These are phyloP conservation scores for Casuarina glauca DNA, from an alignment of 306 rosid species.

Conservation along the genomic window DNA sequence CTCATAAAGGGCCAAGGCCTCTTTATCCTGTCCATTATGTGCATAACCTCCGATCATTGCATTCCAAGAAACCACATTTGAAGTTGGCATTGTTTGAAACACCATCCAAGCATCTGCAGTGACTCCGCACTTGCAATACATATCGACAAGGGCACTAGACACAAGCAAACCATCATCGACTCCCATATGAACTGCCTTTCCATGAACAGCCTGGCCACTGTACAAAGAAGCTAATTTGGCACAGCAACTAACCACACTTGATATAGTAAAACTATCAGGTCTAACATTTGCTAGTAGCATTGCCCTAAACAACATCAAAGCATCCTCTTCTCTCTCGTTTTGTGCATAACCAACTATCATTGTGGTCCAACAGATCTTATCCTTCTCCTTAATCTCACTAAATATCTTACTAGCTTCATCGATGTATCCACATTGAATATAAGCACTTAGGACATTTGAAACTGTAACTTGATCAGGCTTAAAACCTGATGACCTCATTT, in stretches of 20 bases:
- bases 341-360: conserved; percentile 32
- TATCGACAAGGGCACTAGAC: conserved; percentile 32
- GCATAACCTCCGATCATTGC: conserved; percentile 39
- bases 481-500: conserved; percentile 18
- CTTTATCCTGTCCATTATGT: conserved; percentile 32
- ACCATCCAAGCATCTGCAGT: conserved; percentile 28
- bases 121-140: conserved; percentile 41
- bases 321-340: conserved; percentile 37
- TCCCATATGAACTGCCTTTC: conserved; percentile 31
- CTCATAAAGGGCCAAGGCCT: conserved; percentile 28
- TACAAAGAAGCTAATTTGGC: conserved; percentile 31
- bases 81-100: conserved; percentile 25
- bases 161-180: conserved; percentile 30
- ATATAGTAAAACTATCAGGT: conserved; percentile 30
- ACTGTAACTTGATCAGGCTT: conserved; percentile 34
- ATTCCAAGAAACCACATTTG: conserved; percentile 39
- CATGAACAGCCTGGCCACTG: conserved; percentile 36
- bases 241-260: conserved; percentile 34
- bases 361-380: conserved; percentile 41
- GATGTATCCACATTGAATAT: conserved; percentile 26
- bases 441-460: conserved; percentile 26
- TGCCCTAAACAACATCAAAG: conserved; percentile 32
- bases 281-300: conserved; percentile 24
- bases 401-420: conserved; percentile 30
- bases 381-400: conserved; percentile 25